Conservation (phyloP, 306 rosid species). For the Trichosanthes truncata region DNA sequence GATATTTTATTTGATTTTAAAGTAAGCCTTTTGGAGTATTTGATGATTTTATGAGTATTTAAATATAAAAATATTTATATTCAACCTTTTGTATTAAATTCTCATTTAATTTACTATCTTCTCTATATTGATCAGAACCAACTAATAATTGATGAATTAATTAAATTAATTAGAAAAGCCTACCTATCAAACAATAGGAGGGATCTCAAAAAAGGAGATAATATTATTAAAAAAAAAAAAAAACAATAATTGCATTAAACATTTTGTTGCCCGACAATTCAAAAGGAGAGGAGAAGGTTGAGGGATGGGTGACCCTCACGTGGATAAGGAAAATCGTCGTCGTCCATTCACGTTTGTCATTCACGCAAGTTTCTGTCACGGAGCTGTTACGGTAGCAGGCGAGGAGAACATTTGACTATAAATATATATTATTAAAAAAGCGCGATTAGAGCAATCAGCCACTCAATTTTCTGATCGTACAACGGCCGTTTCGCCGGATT, state of each 20-base stretch:
- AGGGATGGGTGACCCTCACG: slow-evolving; percentile 3
- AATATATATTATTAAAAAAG: neutral
- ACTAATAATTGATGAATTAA: neutral
- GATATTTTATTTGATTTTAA: neutral
- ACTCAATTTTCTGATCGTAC: neutral
- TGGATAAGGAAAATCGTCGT: slow-evolving; percentile 7
- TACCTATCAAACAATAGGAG: neutral
- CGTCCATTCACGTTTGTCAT: neutral
- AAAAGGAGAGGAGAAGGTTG: neutral
- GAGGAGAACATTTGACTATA: neutral
- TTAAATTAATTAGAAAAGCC: neutral
- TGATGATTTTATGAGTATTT: neutral
- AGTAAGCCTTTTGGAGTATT: neutral
- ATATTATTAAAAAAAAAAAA: neutral
- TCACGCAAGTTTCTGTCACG: neutral
- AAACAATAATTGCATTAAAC: neutral
- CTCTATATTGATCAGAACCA: neutral
- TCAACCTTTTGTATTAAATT: neutral
- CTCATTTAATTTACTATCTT: neutral
- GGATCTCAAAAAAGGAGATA: neutral
- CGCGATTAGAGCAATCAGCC: neutral
- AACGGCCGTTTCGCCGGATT: slow-evolving; percentile 15
- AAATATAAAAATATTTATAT: neutral
- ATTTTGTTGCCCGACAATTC: slow-evolving; percentile 6
- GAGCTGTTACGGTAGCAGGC: neutral